Evolutionary conservation across 2,329 filamentous ascomycete species (phyloP).

Genomic region (Ploettnerulaceae sp.): DNA sequence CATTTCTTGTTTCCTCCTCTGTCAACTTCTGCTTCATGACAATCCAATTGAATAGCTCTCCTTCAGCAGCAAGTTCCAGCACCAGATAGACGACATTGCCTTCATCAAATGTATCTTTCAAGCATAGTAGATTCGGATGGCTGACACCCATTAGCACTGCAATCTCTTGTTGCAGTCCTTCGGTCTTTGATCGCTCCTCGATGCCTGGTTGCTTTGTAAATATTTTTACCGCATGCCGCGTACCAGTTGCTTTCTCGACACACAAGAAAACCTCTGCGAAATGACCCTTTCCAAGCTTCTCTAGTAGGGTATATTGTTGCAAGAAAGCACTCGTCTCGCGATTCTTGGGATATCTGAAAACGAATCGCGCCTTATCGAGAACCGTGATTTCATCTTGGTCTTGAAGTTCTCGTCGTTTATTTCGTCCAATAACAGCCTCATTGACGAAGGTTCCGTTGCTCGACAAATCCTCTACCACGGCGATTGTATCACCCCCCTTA

Average conservation of each 20-base stretch:
- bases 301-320: constrained; percentile 78
- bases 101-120: constrained; percentile 95
- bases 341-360: constrained; percentile 83
- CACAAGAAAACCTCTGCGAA: constrained; percentile 93
- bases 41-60: constrained; percentile 94
- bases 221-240: constrained; percentile 86
- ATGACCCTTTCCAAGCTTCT: constrained; percentile 89
- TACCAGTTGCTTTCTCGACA: constrained; percentile 77
- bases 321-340: constrained; percentile 72
- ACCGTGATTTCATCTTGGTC: constrained; percentile 90
- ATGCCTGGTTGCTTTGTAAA: constrained; percentile 82
- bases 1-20: constrained; percentile 76
- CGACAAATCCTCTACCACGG: constrained; percentile 86
- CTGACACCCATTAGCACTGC: constrained; percentile 96
- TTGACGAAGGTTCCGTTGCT: constrained; percentile 97
- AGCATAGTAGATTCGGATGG: constrained; percentile 84
- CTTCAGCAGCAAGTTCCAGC: constrained; percentile 83
- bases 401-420: constrained; percentile 81
- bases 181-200: constrained; percentile 77
- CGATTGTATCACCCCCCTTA: constrained; percentile 54
- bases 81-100: constrained; percentile 85
- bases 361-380: constrained; percentile 76
- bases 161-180: constrained; percentile 90
- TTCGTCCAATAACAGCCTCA: constrained; percentile 82
- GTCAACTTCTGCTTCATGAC: constrained; percentile 84